These are phyloP conservation scores for Domatiomyces globalis DNA, from an alignment of 2,329 filamentous ascomycete genomes.

Conservation along the genomic window DNA sequence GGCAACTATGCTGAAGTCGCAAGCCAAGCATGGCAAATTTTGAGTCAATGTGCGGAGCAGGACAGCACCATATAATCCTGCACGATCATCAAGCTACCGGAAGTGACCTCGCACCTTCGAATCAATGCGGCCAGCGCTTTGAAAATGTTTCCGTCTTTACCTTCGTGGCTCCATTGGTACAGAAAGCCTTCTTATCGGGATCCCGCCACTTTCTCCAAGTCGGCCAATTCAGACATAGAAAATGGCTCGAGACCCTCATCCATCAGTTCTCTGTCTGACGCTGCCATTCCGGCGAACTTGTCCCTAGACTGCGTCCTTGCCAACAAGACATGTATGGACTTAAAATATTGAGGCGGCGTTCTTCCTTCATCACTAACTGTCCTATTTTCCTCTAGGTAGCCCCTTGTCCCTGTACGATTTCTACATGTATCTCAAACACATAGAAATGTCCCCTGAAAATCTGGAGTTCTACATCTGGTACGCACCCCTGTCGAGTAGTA, in stretches of 20 bases:
- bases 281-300: constrained; percentile 6
- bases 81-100: not conserved
- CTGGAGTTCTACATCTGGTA: constrained; percentile 12
- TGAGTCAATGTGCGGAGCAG: too few relatives aligned
- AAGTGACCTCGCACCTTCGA: not conserved
- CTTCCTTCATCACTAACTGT: too few relatives aligned
- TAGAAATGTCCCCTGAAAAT: constrained; percentile 10
- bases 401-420: constrained; percentile 11
- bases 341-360: not conserved
- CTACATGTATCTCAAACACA: constrained; percentile 14
- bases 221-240: constrained; percentile 6
- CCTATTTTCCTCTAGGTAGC: constrained; percentile 3
- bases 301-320: constrained; percentile 8
- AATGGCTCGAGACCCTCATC: constrained; percentile 8
- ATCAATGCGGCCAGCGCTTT: not conserved
- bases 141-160: constrained; percentile 4
- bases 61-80: not conserved
- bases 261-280: constrained; percentile 8
- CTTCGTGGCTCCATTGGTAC: constrained; percentile 11
- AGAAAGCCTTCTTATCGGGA: constrained; percentile 12
- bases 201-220: constrained; percentile 4
- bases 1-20: too few relatives aligned
- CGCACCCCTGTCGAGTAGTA: not conserved
- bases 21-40: too few relatives aligned
- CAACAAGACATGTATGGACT: constrained; percentile 10